Conservation (phyloP, 257 asterid genomes). For the Craterostigma plantagineum region DNA sequence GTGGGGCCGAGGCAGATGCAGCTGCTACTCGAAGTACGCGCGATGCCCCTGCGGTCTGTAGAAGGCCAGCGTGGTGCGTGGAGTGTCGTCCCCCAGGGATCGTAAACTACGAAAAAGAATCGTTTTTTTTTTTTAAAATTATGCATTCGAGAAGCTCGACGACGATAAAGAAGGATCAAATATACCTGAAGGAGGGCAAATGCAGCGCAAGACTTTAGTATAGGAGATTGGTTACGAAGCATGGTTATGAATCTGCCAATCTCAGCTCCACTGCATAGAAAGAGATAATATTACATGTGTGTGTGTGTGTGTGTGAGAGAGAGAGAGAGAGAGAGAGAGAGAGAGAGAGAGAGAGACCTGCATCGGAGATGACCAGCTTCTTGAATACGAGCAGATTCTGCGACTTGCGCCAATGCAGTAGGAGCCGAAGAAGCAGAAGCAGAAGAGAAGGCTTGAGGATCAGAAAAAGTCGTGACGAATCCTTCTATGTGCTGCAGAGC, state of each 20-base stretch:
- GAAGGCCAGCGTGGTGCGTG: slow-evolving; percentile 45
- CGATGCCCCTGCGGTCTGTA: slow-evolving; percentile 54
- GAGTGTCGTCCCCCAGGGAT: slow-evolving; percentile 65
- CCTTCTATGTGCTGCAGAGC: slow-evolving; percentile 59
- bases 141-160: neutral
- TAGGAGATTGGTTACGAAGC: slow-evolving; percentile 53
- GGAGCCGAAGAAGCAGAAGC: slow-evolving; percentile 62
- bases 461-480: slow-evolving; percentile 42
- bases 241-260: slow-evolving; percentile 67
- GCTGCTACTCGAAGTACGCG: slow-evolving; percentile 64
- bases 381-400: slow-evolving; percentile 63
- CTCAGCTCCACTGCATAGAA: slow-evolving; percentile 43
- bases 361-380: slow-evolving; percentile 93
- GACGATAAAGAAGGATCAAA: neutral
- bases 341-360: slow-evolving; percentile 33
- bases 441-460: slow-evolving; percentile 53
- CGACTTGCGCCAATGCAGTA: slow-evolving; percentile 54
- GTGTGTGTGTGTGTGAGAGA: neutral
- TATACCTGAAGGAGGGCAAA: slow-evolving; percentile 80
- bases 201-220: slow-evolving; percentile 65
- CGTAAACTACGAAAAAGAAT: slow-evolving; percentile 26
- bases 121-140: neutral
- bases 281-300: slow-evolving; percentile 2
- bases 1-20: slow-evolving; percentile 51
- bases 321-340: slow-evolving; percentile 1